phyloP scores from a whole-genome alignment of 495 filamentous ascomycete genomes.

The Tuber calosporum region DNA sequence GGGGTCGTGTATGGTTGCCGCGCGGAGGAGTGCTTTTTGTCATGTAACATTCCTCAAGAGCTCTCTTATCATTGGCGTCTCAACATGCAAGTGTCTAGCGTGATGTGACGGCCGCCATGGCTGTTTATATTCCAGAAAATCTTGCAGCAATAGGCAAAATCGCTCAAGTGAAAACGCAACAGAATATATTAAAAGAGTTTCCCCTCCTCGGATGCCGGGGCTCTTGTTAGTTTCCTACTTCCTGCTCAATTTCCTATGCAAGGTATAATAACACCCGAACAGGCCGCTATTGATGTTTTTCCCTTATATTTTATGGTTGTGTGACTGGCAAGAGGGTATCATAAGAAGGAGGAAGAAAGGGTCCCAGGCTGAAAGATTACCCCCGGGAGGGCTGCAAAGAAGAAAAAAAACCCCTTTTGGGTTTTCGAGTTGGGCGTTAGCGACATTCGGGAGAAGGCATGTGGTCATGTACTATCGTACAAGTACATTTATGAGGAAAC shows the following conservation, averaged over 20 bases:
- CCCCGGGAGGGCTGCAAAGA: background rate
- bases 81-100: constrained; percentile 15
- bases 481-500: constrained; percentile 2
- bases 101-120: constrained; percentile 25
- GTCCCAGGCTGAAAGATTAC: background rate
- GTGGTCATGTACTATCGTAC: background rate
- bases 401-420: background rate
- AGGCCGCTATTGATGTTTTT: background rate
- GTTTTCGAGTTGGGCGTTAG: background rate
- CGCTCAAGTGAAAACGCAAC: constrained; percentile 29
- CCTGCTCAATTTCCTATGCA: constrained; percentile 5
- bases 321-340: background rate
- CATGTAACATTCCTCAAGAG: constrained; percentile 24
- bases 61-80: constrained; percentile 22
- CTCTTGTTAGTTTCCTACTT: background rate
- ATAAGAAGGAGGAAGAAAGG: background rate
- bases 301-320: background rate
- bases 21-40: constrained; percentile 8
- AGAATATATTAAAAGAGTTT: constrained; percentile 26
- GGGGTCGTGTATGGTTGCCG: constrained; percentile 14
- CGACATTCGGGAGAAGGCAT: constrained; percentile 1
- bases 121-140: constrained; percentile 33
- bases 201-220: constrained; percentile 4
- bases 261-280: constrained; percentile 5
- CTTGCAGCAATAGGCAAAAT: constrained; percentile 34